Evolutionary conservation across 352 stramenopile species (phyloP), one percentile per base, ranked within the genome.

Genomic region (Thalassiosira exigua): DNA sequence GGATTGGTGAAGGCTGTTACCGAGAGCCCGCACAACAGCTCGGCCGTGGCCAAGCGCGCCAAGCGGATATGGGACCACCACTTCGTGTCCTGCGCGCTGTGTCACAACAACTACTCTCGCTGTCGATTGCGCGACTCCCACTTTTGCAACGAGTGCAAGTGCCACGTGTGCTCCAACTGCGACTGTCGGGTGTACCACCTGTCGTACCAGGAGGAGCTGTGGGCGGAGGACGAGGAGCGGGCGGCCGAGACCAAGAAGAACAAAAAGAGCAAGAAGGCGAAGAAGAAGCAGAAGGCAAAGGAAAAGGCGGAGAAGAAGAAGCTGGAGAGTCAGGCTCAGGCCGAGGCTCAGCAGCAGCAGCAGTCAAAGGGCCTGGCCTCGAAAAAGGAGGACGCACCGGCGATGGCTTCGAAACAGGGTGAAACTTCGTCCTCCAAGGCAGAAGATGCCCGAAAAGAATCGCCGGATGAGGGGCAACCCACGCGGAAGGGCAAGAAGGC

Each of bases 121-220:
- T 94, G 98, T 83, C 96, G 95, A 51, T 93, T 95, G 53, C 58
- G 68, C 12, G 93, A 97, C 79, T 97, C 95, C 48, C 97, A 96
- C 66, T 99, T 98, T 82, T 99, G 97, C 78, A 90, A 93, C 33
- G 97, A 99, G 88, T 98, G 96, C 88, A 98, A 99, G 86, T 99
- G 96, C 75, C 96, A 98, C 65, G 97, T 99, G 7, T 99, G 97
- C 81, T 95, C 91, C 84, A 95, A 95, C 59, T 99, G 97, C 76
- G 96, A 99, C 79, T 99, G 97, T 84, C 96, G 93, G 29, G 91
- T 98, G 0, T 99, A 98, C 79, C 97, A 99, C 79, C 89, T 99
- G 26, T 96, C 97, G 60, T 99, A 98, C 74, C 97, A 99, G 81
- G 88, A 96, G 69, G 90, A 95, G 61, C 83, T 96, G 9, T 97